These are phyloP conservation scores for Neofusicoccum umdonicola DNA, from an alignment of 2,329 filamentous ascomycete species.

Conservation along the genomic window DNA sequence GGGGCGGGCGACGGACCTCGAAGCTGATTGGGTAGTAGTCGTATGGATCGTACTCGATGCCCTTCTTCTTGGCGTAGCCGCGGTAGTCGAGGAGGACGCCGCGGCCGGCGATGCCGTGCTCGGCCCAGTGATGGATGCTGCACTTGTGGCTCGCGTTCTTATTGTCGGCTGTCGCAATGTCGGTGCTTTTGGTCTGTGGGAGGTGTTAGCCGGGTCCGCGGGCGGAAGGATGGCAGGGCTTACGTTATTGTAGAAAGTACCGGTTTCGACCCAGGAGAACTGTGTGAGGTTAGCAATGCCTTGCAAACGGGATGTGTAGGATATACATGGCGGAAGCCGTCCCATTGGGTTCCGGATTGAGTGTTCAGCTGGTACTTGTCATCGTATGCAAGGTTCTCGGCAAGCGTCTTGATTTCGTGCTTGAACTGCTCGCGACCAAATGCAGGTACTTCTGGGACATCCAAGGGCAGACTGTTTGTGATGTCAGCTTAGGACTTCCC, in stretches of 20 bases:
- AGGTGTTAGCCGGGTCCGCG: background rate
- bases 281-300: conserved; percentile 9
- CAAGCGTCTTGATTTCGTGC: conserved; percentile 52
- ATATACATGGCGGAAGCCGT: conserved; percentile 42
- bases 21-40: conserved; percentile 43
- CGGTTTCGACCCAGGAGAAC: conserved; percentile 40
- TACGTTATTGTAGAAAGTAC: conserved; percentile 43
- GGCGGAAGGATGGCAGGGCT: background rate
- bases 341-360: conserved; percentile 46
- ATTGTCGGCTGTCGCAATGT: conserved; percentile 39
- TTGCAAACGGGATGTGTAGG: too few relatives aligned
- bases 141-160: conserved; percentile 43
- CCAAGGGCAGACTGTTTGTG: conserved; percentile 47
- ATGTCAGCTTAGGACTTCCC: background rate
- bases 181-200: conserved; percentile 32
- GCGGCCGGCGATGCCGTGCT: conserved; percentile 45
- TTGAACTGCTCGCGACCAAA: conserved; percentile 54
- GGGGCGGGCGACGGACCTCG: conserved; percentile 20
- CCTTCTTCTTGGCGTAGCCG: conserved; percentile 41
- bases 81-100: conserved; percentile 46
- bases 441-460: conserved; percentile 52
- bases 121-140: conserved; percentile 46
- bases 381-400: conserved; percentile 39
- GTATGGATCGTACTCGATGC: conserved; percentile 43
- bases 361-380: conserved; percentile 45